Percentiles rank a stretch among this genome's conserved stretches.
Evolutionary conservation across 495 filamentous ascomycete species (phyloP).

Genomic region (Extremus antarcticus): DNA sequence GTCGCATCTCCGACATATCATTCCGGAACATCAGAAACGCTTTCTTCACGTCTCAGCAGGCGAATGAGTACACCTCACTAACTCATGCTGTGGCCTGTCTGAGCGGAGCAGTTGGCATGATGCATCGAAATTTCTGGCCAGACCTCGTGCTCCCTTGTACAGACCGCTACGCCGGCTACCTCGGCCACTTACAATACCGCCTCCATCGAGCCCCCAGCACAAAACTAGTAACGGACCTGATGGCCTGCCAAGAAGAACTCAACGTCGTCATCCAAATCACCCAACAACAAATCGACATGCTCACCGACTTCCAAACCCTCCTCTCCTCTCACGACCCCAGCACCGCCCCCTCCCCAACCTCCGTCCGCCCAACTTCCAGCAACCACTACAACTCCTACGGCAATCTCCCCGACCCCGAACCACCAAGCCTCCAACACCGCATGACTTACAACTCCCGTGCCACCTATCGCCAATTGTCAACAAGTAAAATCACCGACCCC

Average conservation of each 20-base stretch:
- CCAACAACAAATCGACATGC: constrained; percentile 30
- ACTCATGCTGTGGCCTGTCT: constrained; percentile 27
- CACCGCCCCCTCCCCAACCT: constrained; percentile 2
- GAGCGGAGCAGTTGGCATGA: constrained; percentile 29
- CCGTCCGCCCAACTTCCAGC: constrained; percentile 1
- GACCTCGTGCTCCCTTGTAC: constrained; percentile 29
- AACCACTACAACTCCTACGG: background rate
- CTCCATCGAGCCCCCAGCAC: constrained; percentile 32
- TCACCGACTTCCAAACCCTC: constrained; percentile 18
- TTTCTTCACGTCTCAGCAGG: constrained; percentile 18
- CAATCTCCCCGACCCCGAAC: background rate
- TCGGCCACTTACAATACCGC: constrained; percentile 31
- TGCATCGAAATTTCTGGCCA: constrained; percentile 31
- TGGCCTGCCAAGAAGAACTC: constrained; percentile 33
- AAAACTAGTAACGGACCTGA: constrained; percentile 32
- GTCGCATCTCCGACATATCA: constrained; percentile 30
- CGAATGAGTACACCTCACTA: constrained; percentile 27
- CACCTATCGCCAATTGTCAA: constrained; percentile 21
- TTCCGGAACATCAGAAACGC: constrained; percentile 30
- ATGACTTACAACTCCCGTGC: background rate
- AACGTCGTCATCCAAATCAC: constrained; percentile 33
- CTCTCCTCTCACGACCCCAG: constrained; percentile 2
- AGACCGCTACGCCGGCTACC: constrained; percentile 31
- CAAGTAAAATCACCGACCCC: constrained; percentile 24
- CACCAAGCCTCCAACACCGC: background rate